Base-by-base conservation (phyloP, 345 rosid species). In the Bretschneidera sinensis region DNA sequence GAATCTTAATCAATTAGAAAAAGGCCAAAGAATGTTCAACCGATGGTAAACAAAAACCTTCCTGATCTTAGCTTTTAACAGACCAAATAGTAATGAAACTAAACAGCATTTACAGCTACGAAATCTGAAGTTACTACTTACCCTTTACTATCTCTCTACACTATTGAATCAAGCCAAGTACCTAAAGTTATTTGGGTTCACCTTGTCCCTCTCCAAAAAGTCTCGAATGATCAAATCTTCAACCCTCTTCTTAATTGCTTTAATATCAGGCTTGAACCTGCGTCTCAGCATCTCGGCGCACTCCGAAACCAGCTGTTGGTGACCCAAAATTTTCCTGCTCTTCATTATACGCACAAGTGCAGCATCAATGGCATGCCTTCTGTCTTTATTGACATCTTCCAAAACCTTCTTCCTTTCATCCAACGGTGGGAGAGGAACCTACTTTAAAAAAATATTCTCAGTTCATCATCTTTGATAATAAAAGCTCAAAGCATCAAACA, bases 311-410 rank as follows among this genome's bases (percentile, higher is more conserved):
- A 81, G 55, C 54, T 75, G 76, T 16, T 81, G 85, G 51, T 75
- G 54, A 21, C 74, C 73, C 56, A 81, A 65, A 17, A 70, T 70
- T 63, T 81, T 78, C 47, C 78, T 65, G 48, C 79, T 72, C 74
- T 81, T 78, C 85, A 81, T 78, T 35, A 81, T 81, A 11, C 80
- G 76, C 62, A 78, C 76, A 48, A 78, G 55, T 13, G 85, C 74
- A 16, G 85, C 74, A 19, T 75, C 82, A 24, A 78, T 75, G 6
- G 76, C 71, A 60, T 64, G 68, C 15, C 71, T 64, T 39, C 83
- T 63, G 14, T 79, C 80, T 39, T 68, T 70, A 28, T 66, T 75
- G 31, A 75, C 78, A 57, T 79, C 80, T 75, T 72, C 77, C 21
- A 66, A 57, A 17, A 69, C 71, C 60, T 63, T 72, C 64, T 66